These are phyloP conservation scores for Punica granatum DNA, from an alignment of 345 rosid species.

Conservation along the genomic window DNA sequence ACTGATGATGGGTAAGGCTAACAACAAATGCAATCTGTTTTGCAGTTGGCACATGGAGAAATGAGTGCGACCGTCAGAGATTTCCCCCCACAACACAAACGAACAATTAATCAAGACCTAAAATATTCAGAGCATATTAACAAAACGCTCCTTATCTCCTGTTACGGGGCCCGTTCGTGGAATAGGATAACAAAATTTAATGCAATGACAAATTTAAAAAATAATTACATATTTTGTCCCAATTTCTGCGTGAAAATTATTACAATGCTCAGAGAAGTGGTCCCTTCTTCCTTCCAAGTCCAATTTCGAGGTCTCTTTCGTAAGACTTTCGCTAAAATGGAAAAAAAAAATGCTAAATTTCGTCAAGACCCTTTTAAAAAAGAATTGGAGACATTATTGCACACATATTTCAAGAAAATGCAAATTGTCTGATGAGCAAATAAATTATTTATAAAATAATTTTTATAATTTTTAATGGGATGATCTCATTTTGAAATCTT, in stretches of 20 bases:
- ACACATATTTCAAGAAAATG: background rate
- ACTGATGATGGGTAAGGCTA: background rate
- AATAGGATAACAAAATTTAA: slow-evolving; percentile 10
- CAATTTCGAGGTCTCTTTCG: slow-evolving; percentile 3
- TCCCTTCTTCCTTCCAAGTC: background rate
- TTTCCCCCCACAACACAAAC: background rate
- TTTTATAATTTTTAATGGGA: too few relatives aligned
- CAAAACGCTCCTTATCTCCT: background rate
- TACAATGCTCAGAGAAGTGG: background rate
- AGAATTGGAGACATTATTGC: too few relatives aligned
- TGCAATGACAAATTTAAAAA: background rate
- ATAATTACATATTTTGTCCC: background rate
- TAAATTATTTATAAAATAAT: too few relatives aligned
- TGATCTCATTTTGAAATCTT: too few relatives aligned
- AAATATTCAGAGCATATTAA: background rate
- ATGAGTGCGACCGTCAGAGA: slow-evolving; percentile 1
- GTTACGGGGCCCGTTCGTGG: slow-evolving; percentile 4
- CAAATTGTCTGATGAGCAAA: too few relatives aligned
- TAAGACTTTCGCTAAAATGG: background rate
- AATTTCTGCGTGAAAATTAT: background rate
- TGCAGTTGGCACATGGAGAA: background rate
- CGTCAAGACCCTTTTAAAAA: too few relatives aligned
- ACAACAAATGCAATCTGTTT: background rate
- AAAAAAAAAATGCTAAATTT: background rate
- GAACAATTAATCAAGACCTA: background rate